phyloP scores from a whole-genome alignment of 768 basidiomycete genomes.

The Panaeolus papilionaceus region DNA sequence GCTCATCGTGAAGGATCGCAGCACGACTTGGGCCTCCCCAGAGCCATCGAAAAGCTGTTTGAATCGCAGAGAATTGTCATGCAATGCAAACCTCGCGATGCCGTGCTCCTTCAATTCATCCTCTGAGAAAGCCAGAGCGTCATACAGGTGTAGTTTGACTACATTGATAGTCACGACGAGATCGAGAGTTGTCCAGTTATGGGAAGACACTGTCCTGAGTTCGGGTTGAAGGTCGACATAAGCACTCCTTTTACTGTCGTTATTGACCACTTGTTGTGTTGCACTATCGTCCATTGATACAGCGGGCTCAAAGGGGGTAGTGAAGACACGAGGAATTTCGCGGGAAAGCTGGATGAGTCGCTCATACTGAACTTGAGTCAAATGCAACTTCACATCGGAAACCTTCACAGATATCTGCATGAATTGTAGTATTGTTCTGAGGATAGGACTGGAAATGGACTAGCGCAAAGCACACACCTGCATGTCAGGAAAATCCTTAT shows the following conservation, averaged over 20 bases:
- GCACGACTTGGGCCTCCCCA: slow-evolving; percentile 84
- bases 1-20: slow-evolving; percentile 92
- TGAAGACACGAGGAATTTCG: slow-evolving; percentile 73
- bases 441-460: neutral
- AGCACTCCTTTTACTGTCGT: slow-evolving; percentile 24
- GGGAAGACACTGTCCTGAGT: slow-evolving; percentile 43
- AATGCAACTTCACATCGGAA: slow-evolving; percentile 82
- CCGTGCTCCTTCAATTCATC: slow-evolving; percentile 74
- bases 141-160: slow-evolving; percentile 89
- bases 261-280: slow-evolving; percentile 11
- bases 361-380: slow-evolving; percentile 86
- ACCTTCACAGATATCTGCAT: slow-evolving; percentile 71
- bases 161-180: slow-evolving; percentile 71
- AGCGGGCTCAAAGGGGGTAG: slow-evolving; percentile 49
- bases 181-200: slow-evolving; percentile 71
- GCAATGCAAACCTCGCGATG: slow-evolving; percentile 85
- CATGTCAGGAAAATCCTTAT: slow-evolving; percentile 68
- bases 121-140: slow-evolving; percentile 61
- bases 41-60: slow-evolving; percentile 85
- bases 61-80: slow-evolving; percentile 76
- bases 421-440: neutral
- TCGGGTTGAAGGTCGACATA: slow-evolving; percentile 66
- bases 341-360: slow-evolving; percentile 69
- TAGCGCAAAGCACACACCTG: slow-evolving; percentile 56
- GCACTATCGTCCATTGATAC: neutral